Conservation (phyloP, 257 asterid species). For the Lantana camara region DNA sequence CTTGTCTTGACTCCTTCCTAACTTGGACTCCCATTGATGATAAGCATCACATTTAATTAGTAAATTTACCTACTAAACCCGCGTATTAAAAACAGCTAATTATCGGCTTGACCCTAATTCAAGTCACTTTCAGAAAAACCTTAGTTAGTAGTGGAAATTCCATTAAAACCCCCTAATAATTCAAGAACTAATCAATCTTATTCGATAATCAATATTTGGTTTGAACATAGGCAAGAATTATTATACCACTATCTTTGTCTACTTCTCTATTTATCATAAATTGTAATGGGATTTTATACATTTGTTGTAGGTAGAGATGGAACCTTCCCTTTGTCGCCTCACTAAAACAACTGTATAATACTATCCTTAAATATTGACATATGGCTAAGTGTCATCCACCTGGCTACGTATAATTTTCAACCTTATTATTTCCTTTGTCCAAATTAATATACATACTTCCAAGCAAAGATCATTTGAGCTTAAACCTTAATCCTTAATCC, state of each 20-base stretch:
- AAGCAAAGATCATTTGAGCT: conserved; percentile 51
- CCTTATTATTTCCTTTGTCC: conserved; percentile 16
- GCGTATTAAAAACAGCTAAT: conserved; percentile 23
- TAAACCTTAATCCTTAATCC: neutral
- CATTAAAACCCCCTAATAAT: conserved; percentile 20
- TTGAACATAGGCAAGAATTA: conserved; percentile 36
- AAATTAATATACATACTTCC: conserved; percentile 47
- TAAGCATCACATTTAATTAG: conserved; percentile 17
- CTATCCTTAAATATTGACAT: conserved; percentile 19
- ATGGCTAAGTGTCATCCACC: conserved; percentile 29
- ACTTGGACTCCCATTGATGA: neutral
- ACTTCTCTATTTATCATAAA: conserved; percentile 25
- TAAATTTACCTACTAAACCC: conserved; percentile 36
- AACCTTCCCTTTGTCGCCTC: conserved; percentile 46
- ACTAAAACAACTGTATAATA: conserved; percentile 12
- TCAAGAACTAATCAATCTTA: neutral
- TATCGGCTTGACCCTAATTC: conserved; percentile 24
- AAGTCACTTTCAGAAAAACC: conserved; percentile 24
- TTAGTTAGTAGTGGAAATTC: conserved; percentile 31
- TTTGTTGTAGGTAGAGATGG: conserved; percentile 36
- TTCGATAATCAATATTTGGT: conserved; percentile 26
- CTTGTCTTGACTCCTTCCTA: neutral
- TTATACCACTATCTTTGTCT: conserved; percentile 43
- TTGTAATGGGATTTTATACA: conserved; percentile 8
- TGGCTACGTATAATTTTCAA: neutral